Evolutionary conservation across 2,329 filamentous ascomycete species (phyloP), one percentile per base, ranked within the genome.

Genomic region (Fusarium virguliforme): DNA sequence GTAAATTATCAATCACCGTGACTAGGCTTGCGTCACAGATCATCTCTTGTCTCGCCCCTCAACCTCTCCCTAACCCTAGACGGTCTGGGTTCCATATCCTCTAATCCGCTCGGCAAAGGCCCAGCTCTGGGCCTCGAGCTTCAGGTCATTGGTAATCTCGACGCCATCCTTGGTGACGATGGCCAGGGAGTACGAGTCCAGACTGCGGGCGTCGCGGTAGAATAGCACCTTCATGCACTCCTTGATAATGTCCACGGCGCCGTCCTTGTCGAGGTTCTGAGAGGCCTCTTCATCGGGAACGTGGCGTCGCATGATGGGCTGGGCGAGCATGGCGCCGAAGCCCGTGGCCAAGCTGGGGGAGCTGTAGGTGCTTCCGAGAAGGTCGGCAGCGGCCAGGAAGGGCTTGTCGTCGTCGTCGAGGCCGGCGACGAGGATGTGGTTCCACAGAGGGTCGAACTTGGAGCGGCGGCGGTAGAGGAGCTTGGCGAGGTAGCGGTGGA

Each of bases 181-280:
- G 22, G 95, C 95, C 80, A 98, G 91, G 72, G 93, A 96, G 85
- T 98, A 99, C 75, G 89, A 88, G 83, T 98, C 94, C 83, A 96
- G 84, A 84, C 93, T 97, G 82, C 96, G 91, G 48, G 96, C 96
- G 83, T 99, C 96, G 77, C 96, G 90, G 87, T 99, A 99, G 86
- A 93, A 99, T 67, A 99, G 87, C 59, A 98, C 95, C 89, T 98
- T 98, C 93, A 99, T 95, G 83, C 94, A 97, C 84, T 97, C 93
- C 85, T 92, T 92, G 79, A 99, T 84, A 41, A 94, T 88, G 64
- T 91, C 85, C 67, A 98, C 86, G 54, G 96, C 96, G 79, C 93
- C 83, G 77, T 98, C 95, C 80, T 90, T 88, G 41, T 86, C 90
- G 71, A 98, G 86, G 66, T 89, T 85, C 76, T 89, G 86, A 35